A percentile compares a stretch with the other conserved stretches of the same genome.
phyloP scores from a whole-genome alignment of 2,329 filamentous ascomycete species.

The Verticillium nonalfalfae region DNA sequence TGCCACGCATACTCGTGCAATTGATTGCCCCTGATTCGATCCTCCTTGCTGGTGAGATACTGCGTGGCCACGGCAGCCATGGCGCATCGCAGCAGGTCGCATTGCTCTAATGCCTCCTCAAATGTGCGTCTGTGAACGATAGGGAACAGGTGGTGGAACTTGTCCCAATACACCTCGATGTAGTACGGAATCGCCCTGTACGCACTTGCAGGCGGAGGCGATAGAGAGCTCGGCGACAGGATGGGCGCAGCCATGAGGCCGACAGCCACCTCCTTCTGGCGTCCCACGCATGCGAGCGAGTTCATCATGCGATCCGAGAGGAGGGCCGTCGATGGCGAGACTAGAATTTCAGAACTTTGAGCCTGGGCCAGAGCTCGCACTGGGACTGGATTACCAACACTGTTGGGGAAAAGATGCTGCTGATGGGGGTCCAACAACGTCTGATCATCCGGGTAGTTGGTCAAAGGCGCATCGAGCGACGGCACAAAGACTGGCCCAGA shows the following conservation, averaged over 20 bases:
- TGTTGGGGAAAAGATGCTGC: conserved; percentile 29
- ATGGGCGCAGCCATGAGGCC: conserved; percentile 26
- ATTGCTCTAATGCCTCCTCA: conserved; percentile 29
- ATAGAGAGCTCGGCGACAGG: conserved; percentile 29
- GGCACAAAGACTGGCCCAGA: conserved; percentile 23
- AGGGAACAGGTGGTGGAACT: conserved; percentile 41
- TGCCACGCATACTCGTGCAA: conserved; percentile 46
- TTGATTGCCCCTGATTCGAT: conserved; percentile 41
- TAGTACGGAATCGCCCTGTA: conserved; percentile 41
- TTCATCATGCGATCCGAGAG: conserved; percentile 25
- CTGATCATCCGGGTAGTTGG: conserved; percentile 27
- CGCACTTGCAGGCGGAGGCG: conserved; percentile 18
- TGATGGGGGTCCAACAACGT: conserved; percentile 26
- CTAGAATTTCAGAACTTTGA: conserved; percentile 42
- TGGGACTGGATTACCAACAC: conserved; percentile 45
- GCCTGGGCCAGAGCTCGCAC: conserved; percentile 33
- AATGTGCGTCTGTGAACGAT: conserved; percentile 42
- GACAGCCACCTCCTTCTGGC: conserved; percentile 33
- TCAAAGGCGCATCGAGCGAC: conserved; percentile 26
- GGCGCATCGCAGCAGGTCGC: conserved; percentile 40
- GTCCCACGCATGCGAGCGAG: conserved; percentile 27
- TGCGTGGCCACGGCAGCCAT: conserved; percentile 54
- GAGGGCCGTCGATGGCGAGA: conserved; percentile 35
- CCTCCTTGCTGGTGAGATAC: conserved; percentile 38
- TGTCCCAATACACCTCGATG: conserved; percentile 47